A percentile compares a stretch with the other conserved stretches of the same genome.
These are phyloP conservation scores for Coemansia aciculifera DNA, from an alignment of 192 early-diverging fungal genomes.

Conservation along the genomic window DNA sequence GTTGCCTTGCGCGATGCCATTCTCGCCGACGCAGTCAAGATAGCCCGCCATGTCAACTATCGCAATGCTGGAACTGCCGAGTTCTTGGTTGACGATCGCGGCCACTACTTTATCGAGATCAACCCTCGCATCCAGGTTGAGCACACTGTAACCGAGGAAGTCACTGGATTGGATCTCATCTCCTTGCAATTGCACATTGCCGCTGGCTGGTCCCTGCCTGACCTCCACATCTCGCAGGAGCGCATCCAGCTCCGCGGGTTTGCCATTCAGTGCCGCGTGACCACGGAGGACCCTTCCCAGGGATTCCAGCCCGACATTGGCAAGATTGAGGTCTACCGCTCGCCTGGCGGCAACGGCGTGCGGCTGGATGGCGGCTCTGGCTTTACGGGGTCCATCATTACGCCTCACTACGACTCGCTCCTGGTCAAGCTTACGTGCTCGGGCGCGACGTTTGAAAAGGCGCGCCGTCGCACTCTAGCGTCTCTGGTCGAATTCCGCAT, in stretches of 20 bases:
- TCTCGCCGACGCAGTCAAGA: constrained; percentile 85
- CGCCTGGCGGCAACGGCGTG: constrained; percentile 84
- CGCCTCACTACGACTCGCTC: constrained; percentile 94
- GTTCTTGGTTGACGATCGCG: constrained; percentile 87
- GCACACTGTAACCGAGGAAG: constrained; percentile 96
- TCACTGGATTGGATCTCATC: constrained; percentile 94
- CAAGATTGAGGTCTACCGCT: constrained; percentile 92
- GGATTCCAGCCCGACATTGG: constrained; percentile 97
- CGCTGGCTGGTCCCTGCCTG: constrained; percentile 75
- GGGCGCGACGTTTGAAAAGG: constrained; percentile 86
- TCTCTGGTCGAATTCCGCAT: constrained; percentile 94
- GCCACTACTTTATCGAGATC: constrained; percentile 98
- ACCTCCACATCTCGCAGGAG: constrained; percentile 80
- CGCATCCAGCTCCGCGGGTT: constrained; percentile 76
- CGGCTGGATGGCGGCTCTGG: constrained; percentile 88
- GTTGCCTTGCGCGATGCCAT: constrained; percentile 71
- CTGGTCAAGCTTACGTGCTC: constrained; percentile 89
- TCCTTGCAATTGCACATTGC: constrained; percentile 94
- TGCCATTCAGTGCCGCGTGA: constrained; percentile 96
- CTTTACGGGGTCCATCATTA: constrained; percentile 88
- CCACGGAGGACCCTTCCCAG: constrained; percentile 91
- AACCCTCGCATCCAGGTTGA: constrained; percentile 99
- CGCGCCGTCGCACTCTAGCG: constrained; percentile 84
- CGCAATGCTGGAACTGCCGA: constrained; percentile 97
- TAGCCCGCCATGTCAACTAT: constrained; percentile 87